Percentiles rank a stretch among this genome's conserved stretches.
phyloP scores from a whole-genome alignment of 2,329 filamentous ascomycete species.

The Xylariaceae sp. region DNA sequence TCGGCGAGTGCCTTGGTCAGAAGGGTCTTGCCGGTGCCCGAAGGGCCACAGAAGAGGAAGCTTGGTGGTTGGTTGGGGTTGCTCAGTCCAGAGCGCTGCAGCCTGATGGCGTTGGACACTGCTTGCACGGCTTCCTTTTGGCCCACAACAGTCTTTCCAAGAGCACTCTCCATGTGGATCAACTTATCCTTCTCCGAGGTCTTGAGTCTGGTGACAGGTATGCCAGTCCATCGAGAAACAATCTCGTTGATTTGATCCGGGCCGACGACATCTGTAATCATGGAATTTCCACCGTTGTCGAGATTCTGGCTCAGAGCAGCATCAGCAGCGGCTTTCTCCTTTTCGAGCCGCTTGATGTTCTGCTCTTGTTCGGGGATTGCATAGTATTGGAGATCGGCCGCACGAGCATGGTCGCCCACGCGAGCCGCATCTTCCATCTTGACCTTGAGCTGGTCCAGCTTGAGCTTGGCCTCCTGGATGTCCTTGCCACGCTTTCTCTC shows the following conservation, averaged over 20 bases:
- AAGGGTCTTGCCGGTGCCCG: slow-evolving; percentile 95
- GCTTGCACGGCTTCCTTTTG: slow-evolving; percentile 90
- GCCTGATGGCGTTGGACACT: slow-evolving; percentile 90
- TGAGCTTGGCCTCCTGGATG: slow-evolving; percentile 91
- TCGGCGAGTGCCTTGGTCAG: slow-evolving; percentile 95
- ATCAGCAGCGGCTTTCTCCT: slow-evolving; percentile 73
- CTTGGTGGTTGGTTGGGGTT: slow-evolving; percentile 97
- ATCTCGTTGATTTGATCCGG: slow-evolving; percentile 99
- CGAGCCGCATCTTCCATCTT: slow-evolving; percentile 93
- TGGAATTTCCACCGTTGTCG: slow-evolving; percentile 54
- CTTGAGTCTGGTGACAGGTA: slow-evolving; percentile 88
- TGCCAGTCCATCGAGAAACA: slow-evolving; percentile 95
- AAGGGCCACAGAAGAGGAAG: slow-evolving; percentile 98
- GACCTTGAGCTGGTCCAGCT: slow-evolving; percentile 84
- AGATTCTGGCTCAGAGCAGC: slow-evolving; percentile 53
- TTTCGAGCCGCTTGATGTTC: slow-evolving; percentile 75
- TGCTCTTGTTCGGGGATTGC: slow-evolving; percentile 88
- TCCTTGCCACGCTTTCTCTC: slow-evolving; percentile 88
- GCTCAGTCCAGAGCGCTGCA: slow-evolving; percentile 87
- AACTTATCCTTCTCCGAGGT: slow-evolving; percentile 98
- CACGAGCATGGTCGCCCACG: slow-evolving; percentile 74
- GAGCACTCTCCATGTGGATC: slow-evolving; percentile 89
- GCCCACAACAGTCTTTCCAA: slow-evolving; percentile 80
- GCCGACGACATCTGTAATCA: slow-evolving; percentile 89
- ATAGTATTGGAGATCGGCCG: slow-evolving; percentile 93